Percentiles rank a stretch among this genome's conserved stretches.
phyloP scores from a whole-genome alignment of 176 grass and related monocot genomes.

The Bonia amplexicaulis region DNA sequence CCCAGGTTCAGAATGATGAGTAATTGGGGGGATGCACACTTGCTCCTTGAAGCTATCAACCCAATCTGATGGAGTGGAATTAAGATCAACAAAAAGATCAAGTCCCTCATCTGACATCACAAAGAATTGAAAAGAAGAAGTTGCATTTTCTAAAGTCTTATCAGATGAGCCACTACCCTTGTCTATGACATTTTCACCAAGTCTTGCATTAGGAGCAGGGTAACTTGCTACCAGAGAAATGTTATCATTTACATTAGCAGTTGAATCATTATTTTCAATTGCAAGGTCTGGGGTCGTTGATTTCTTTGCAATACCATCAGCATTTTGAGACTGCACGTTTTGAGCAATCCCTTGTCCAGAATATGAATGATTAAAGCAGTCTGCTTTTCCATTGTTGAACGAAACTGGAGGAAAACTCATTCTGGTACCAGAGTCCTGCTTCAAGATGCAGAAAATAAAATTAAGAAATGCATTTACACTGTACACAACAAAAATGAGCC shows the following conservation, averaged over 20 bases:
- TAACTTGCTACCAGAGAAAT: conserved; percentile 19
- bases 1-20: conserved; percentile 18
- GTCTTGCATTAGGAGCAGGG: conserved; percentile 13
- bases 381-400: conserved; percentile 38
- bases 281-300: conserved; percentile 21
- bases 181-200: conserved; percentile 25
- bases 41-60: conserved; percentile 51
- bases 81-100: conserved; percentile 75
- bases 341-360: conserved; percentile 26
- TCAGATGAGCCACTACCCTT: conserved; percentile 25
- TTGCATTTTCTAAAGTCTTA: conserved; percentile 36
- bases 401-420: conserved; percentile 25
- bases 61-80: conserved; percentile 55
- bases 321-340: conserved; percentile 22
- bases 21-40: conserved; percentile 32
- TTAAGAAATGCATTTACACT: conserved; percentile 8
- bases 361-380: conserved; percentile 30
- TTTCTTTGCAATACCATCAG: conserved; percentile 27
- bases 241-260: conserved; percentile 16
- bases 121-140: conserved; percentile 54
- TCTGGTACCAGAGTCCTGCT: conserved; percentile 39
- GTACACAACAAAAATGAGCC: not conserved
- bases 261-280: conserved; percentile 25
- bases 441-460: conserved; percentile 30
- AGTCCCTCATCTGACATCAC: conserved; percentile 73